Percentiles rank a stretch among this genome's conserved stretches.
phyloP scores from a whole-genome alignment of 306 rosid genomes.

The Casuarina cunninghamiana region DNA sequence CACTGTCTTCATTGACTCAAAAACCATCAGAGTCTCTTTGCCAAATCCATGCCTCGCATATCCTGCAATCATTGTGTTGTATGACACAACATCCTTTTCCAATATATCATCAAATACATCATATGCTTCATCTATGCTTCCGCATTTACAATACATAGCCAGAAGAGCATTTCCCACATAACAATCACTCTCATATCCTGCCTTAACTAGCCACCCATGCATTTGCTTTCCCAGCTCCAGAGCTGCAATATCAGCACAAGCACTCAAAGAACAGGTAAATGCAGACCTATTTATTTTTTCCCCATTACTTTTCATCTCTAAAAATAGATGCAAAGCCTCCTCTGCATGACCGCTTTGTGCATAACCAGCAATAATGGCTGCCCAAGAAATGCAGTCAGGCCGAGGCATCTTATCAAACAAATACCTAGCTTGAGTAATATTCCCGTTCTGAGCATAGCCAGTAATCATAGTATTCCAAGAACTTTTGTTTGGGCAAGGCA shows the following conservation, averaged over 20 bases:
- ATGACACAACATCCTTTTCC: conserved; percentile 76
- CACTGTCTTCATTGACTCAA: conserved; percentile 60
- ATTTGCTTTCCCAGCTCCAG: conserved; percentile 83
- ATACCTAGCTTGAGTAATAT: conserved; percentile 56
- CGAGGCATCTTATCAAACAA: conserved; percentile 72
- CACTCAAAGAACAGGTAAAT: conserved; percentile 71
- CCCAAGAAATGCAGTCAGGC: conserved; percentile 85
- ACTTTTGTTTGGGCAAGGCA: conserved; percentile 68
- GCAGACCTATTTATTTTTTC: conserved; percentile 60
- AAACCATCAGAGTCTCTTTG: conserved; percentile 54
- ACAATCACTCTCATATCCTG: conserved; percentile 68
- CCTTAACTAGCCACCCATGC: conserved; percentile 64
- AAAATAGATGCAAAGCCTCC: conserved; percentile 70
- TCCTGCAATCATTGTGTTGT: conserved; percentile 79
- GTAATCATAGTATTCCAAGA: conserved; percentile 87
- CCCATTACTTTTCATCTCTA: conserved; percentile 65
- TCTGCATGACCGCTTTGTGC: conserved; percentile 75
- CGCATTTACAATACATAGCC: conserved; percentile 82
- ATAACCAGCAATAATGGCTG: conserved; percentile 74
- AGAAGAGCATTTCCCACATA: conserved; percentile 87
- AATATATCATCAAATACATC: conserved; percentile 61
- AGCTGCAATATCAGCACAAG: conserved; percentile 83
- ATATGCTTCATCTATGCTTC: conserved; percentile 70
- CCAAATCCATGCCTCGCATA: conserved; percentile 93
- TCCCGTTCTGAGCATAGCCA: conserved; percentile 66